Base-by-base conservation (phyloP, 164 flowering plant genomes). In the Pachysandra terminalis region DNA sequence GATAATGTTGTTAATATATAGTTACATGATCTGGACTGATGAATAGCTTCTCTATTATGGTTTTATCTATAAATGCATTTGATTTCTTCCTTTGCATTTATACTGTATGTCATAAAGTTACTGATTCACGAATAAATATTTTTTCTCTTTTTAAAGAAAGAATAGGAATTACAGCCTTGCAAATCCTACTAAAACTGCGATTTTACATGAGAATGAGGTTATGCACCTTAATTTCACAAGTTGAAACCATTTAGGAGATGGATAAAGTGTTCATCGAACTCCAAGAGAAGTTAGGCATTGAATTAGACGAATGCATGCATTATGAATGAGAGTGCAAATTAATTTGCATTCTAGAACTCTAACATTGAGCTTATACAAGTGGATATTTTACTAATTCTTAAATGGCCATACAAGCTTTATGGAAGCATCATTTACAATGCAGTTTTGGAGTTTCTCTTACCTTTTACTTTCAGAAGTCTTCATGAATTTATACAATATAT, bases 201-300 rank as follows among this genome's bases (percentile, higher is more conserved):
- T 40, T 15, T 5, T 45, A 45, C 10, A 45, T 45, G 51, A 10
- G 51, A 5, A 45, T 45, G 16, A 45, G 51, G 10, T 45, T 45
- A 45, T 45, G 51, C 51, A 3, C 72, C 71, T 74, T n/a, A n/a
- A n/a, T n/a, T 75, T 56, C 60, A 63, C 17, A 25, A 61, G 14
- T n/a, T 69, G 5, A 13, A 52, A 8, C 19, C 19, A 54, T 61
- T 25, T 13, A 1, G 0, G 1, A 49, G 10, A 23, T 41, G 24
- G n/a, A 45, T 19, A 45, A 45, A 12, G 17, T 12, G 10, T 45
- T 45, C 17, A 10, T 15, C 10, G 37, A 32, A 7, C 17, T 45
- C 51, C 51, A 45, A 10, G 17, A 15, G 51, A 45, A 10, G 51
- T 15, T 45, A 45, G 10, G 10, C 4, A 2, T 45, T 45, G 51